These are phyloP conservation scores for Trichosporon faecale DNA, from an alignment of 1,284 basidiomycete genomes.

Conservation along the genomic window DNA sequence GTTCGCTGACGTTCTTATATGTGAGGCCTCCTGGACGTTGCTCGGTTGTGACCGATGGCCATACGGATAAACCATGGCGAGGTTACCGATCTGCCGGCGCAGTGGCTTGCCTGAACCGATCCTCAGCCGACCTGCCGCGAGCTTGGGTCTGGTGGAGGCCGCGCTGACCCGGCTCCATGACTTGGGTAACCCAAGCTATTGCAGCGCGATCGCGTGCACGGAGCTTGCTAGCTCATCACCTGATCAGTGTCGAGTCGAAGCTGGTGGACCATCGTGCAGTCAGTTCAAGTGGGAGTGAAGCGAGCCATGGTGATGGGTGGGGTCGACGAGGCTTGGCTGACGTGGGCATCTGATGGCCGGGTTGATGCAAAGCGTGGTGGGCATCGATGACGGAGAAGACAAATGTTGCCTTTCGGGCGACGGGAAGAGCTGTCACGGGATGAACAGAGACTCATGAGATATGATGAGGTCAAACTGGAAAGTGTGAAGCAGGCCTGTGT, in stretches of 20 bases:
- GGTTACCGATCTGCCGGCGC: background rate
- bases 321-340: background rate
- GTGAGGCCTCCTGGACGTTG: background rate
- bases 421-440: background rate
- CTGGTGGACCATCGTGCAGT: background rate
- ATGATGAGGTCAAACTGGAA: background rate
- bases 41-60: constrained; percentile 1
- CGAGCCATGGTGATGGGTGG: background rate
- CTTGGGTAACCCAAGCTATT: background rate
- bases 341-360: background rate
- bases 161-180: background rate
- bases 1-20: background rate
- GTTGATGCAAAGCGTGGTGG: no score
- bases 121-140: background rate
- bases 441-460: background rate
- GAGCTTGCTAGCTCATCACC: background rate
- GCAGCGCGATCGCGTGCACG: background rate
- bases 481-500: background rate
- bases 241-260: background rate
- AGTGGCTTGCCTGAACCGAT: background rate
- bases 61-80: constrained; percentile 1
- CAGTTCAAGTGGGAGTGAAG: background rate
- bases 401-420: background rate
- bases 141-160: background rate
- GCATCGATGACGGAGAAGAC: background rate